Conservation (phyloP, 257 asterid genomes). For the Lithospermum erythrorhizon region DNA sequence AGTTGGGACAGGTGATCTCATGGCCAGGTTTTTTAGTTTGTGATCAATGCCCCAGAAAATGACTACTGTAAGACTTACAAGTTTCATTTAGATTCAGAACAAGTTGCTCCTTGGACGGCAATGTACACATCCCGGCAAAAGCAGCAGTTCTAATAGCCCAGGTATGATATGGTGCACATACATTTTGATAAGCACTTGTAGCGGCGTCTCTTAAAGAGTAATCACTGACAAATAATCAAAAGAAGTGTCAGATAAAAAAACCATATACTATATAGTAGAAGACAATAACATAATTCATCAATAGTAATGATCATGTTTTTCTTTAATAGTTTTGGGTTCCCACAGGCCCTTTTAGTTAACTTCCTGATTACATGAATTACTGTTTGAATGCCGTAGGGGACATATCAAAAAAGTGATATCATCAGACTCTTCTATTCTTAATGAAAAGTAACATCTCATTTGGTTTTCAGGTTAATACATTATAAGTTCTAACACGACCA, state of each 20-base stretch:
- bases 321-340: too few relatives aligned
- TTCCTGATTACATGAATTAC: background rate
- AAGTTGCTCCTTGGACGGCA: conserved; percentile 86
- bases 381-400: background rate
- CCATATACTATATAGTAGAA: background rate
- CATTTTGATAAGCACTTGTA: conserved; percentile 62
- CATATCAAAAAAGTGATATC: background rate
- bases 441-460: background rate
- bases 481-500: background rate
- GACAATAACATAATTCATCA: background rate
- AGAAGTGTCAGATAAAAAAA: background rate
- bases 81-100: conserved; percentile 68
- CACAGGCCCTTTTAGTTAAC: background rate
- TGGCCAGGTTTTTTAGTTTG: background rate
- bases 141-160: conserved; percentile 96
- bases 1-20: too few relatives aligned
- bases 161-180: conserved; percentile 87
- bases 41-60: background rate
- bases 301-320: too few relatives aligned
- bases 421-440: background rate
- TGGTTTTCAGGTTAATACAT: background rate
- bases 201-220: conserved; percentile 70
- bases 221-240: conserved; percentile 30
- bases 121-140: conserved; percentile 93
- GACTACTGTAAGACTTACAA: conserved; percentile 31